Percentiles rank a stretch among this genome's conserved stretches.
Evolutionary conservation across 2,329 filamentous ascomycete species (phyloP).

Genomic region (Emergomyces orientalis): DNA sequence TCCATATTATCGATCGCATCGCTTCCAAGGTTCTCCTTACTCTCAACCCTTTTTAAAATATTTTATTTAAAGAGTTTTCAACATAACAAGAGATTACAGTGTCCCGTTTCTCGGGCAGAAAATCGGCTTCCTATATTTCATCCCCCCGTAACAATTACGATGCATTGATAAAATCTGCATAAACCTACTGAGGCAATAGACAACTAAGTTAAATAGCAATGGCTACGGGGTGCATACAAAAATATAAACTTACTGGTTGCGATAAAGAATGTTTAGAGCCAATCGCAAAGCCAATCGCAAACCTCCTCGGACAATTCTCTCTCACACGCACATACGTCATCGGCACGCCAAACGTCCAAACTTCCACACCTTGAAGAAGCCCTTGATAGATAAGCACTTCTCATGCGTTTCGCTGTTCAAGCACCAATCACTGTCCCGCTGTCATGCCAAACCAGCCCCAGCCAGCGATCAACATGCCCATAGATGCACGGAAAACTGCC

Average conservation of each 20-base stretch:
- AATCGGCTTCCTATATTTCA: background rate
- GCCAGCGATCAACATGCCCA: slow-evolving; percentile 18
- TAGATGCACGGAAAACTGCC: slow-evolving; percentile 15
- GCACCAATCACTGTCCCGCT: background rate
- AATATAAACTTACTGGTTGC: background rate
- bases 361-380: background rate
- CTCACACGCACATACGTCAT: background rate
- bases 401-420: background rate
- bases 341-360: background rate
- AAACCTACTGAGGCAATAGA: background rate
- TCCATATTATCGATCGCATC: background rate
- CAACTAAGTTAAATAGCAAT: background rate
- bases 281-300: too few species aligned
- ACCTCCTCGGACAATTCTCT: background rate
- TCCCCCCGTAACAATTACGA: background rate
- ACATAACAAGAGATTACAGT: too few species aligned
- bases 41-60: too few species aligned
- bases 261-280: background rate
- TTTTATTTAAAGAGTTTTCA: background rate
- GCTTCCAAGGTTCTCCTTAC: background rate
- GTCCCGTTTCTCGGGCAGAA: too few species aligned
- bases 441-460: slow-evolving; percentile 20
- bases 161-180: background rate
- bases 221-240: background rate
- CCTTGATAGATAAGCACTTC: background rate